Conservation (phyloP, 495 filamentous ascomycete genomes). For the Neurospora terricola region DNA sequence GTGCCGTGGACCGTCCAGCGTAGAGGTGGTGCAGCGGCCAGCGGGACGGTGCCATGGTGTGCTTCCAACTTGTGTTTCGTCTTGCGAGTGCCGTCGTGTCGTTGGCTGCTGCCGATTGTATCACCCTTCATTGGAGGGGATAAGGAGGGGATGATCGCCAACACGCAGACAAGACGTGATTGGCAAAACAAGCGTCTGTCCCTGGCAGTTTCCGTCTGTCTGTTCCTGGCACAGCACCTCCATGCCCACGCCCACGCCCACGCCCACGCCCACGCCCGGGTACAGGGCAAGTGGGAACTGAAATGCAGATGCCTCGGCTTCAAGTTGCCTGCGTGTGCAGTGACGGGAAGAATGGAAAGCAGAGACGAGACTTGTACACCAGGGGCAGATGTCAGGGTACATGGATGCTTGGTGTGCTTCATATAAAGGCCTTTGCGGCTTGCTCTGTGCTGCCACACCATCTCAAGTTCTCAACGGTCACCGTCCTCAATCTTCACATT, state of each 20-base stretch:
- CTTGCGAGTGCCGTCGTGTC: background rate
- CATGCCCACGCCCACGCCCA: background rate
- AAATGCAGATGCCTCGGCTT: background rate
- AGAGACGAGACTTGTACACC: background rate
- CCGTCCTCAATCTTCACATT: background rate
- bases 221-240: background rate
- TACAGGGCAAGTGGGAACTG: background rate
- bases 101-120: background rate
- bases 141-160: background rate
- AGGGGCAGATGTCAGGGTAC: background rate
- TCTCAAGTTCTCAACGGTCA: background rate
- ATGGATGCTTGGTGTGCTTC: background rate
- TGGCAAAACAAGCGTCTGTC: background rate
- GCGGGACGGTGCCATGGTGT: background rate
- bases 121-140: background rate
- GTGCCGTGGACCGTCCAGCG: background rate
- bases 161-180: background rate
- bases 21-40: too few relatives aligned
- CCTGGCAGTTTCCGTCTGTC: background rate
- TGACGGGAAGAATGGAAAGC: background rate
- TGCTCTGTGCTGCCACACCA: background rate
- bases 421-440: background rate
- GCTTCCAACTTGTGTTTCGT: background rate
- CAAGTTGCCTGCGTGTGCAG: background rate
- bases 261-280: background rate